Evolutionary conservation across 2,329 filamentous ascomycete genomes (phyloP).

Genomic region (Rhinocladiella mackenziei): DNA sequence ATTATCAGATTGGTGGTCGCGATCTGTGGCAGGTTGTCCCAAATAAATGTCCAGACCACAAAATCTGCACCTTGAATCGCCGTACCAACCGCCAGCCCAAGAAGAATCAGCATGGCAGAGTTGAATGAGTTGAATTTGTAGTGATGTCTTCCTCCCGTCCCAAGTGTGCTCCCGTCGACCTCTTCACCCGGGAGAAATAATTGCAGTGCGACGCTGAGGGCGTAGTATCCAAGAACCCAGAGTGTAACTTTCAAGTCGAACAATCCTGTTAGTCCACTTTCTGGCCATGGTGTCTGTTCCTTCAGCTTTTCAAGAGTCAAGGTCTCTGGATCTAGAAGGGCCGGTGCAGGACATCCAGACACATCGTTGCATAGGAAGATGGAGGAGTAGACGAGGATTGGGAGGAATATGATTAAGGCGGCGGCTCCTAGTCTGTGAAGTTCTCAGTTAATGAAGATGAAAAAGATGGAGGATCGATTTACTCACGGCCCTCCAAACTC

Average conservation of each 20-base stretch:
- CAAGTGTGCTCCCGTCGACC: constrained; percentile 65
- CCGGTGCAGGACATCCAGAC: constrained; percentile 83
- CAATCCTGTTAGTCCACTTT: constrained; percentile 65
- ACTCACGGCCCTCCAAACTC: constrained; percentile 48
- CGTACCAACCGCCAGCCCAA: constrained; percentile 70
- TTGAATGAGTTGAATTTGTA: constrained; percentile 79
- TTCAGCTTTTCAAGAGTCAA: constrained; percentile 70
- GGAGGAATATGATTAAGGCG: constrained; percentile 74
- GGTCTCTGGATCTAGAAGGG: constrained; percentile 67
- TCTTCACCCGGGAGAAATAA: constrained; percentile 70
- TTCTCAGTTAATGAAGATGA: constrained; percentile 14
- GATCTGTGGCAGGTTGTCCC: constrained; percentile 83
- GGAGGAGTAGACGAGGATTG: constrained; percentile 72
- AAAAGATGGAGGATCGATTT: neutral
- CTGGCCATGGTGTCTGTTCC: constrained; percentile 75
- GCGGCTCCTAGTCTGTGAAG: constrained; percentile 65
- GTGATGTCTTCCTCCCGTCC: constrained; percentile 67
- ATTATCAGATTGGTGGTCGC: constrained; percentile 79
- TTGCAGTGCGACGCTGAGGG: constrained; percentile 70
- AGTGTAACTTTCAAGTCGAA: constrained; percentile 64
- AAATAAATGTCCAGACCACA: constrained; percentile 85
- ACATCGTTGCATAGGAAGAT: constrained; percentile 89
- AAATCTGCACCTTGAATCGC: constrained; percentile 74
- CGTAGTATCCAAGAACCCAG: constrained; percentile 74
- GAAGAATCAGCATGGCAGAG: constrained; percentile 69